These are phyloP conservation scores for Aureobasidium lini DNA, from an alignment of 2,329 filamentous ascomycete genomes.

Conservation along the genomic window DNA sequence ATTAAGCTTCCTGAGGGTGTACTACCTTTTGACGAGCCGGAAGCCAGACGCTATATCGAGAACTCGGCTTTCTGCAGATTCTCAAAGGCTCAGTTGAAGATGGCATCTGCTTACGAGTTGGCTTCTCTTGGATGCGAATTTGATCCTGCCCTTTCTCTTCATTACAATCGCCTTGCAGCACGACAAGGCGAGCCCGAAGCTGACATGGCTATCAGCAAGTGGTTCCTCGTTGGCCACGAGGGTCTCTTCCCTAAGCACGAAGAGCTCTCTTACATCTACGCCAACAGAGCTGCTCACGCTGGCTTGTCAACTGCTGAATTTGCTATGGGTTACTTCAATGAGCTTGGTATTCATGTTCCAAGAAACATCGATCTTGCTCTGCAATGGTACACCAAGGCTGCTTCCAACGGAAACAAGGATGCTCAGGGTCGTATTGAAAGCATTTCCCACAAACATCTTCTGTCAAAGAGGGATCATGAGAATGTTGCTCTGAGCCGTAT, in stretches of 20 bases:
- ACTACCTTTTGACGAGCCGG: conserved; percentile 63
- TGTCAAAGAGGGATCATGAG: conserved; percentile 89
- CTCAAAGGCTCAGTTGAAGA: conserved; percentile 91
- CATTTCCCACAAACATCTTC: conserved; percentile 64
- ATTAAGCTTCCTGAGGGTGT: conserved; percentile 68
- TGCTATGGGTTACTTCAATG: conserved; percentile 93
- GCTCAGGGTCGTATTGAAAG: conserved; percentile 75
- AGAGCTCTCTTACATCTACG: conserved; percentile 84
- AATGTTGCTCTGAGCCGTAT: conserved; percentile 83
- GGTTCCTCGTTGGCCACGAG: conserved; percentile 95
- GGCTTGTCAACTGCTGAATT: conserved; percentile 90
- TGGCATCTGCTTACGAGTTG: conserved; percentile 92
- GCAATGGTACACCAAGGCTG: conserved; percentile 84
- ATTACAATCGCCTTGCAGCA: conserved; percentile 91
- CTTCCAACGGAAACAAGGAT: conserved; percentile 86
- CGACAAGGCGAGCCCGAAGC: conserved; percentile 89
- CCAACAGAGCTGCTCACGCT: conserved; percentile 72
- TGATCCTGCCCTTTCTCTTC: conserved; percentile 81
- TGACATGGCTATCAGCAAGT: conserved; percentile 93
- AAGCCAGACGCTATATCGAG: conserved; percentile 81
- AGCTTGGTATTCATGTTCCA: conserved; percentile 89
- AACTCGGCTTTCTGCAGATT: conserved; percentile 95
- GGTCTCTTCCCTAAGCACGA: conserved; percentile 93
- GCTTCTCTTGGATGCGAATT: conserved; percentile 93
- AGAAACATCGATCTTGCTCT: conserved; percentile 75